A percentile compares a stretch with the other conserved stretches of the same genome.
These are phyloP conservation scores for Dacryopinax primogenitus DNA, from an alignment of 768 basidiomycete genomes.

Conservation along the genomic window DNA sequence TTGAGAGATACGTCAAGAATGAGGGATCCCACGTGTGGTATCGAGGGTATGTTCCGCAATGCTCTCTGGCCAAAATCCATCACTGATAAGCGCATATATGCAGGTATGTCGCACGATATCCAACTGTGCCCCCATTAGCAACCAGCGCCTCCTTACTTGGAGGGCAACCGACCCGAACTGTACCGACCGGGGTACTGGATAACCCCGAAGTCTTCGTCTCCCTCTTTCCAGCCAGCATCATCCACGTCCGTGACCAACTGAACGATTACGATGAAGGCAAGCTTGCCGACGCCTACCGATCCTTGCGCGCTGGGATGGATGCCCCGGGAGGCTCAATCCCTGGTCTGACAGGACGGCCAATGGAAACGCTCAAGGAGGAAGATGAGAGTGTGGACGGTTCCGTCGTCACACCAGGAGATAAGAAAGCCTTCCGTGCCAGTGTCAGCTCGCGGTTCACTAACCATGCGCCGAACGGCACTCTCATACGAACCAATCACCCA, in stretches of 20 bases:
- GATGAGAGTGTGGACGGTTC: conserved; percentile 33
- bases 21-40: conserved; percentile 82
- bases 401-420: not conserved
- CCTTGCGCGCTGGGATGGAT: conserved; percentile 34
- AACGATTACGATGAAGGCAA: conserved; percentile 70
- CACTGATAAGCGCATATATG: conserved; percentile 10
- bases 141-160: not conserved
- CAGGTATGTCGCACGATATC: conserved; percentile 58
- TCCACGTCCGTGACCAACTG: conserved; percentile 73
- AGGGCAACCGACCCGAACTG: not conserved
- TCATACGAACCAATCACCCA: conserved; percentile 12
- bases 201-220: conserved; percentile 63
- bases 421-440: conserved; percentile 40
- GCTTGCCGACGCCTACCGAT: conserved; percentile 59
- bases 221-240: conserved; percentile 84
- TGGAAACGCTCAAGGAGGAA: conserved; percentile 52
- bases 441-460: conserved; percentile 49
- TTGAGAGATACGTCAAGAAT: conserved; percentile 68
- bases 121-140: not conserved
- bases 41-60: conserved; percentile 58
- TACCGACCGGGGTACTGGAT: conserved; percentile 11
- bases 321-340: conserved; percentile 25
- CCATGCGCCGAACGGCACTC: conserved; percentile 28
- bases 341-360: conserved; percentile 24
- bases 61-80: conserved; percentile 9